Percentiles rank a stretch among this genome's conserved stretches.
These are phyloP conservation scores for Morella rubra DNA, from an alignment of 306 rosid genomes.

Conservation along the genomic window DNA sequence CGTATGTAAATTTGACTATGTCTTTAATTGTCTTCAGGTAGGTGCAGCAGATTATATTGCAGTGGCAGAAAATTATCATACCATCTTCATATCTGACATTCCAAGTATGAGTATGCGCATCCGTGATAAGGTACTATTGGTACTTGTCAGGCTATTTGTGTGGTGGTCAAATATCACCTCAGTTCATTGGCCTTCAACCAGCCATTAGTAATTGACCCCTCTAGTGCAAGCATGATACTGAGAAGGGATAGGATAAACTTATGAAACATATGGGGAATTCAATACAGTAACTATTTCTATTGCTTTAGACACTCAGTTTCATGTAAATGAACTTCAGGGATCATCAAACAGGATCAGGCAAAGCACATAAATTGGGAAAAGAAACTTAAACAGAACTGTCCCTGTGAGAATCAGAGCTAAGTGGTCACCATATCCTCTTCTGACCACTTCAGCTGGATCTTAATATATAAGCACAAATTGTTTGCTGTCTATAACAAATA, in stretches of 20 bases:
- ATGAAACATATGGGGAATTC: neutral
- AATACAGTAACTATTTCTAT: neutral
- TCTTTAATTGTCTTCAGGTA: constrained; percentile 51
- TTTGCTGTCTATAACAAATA: neutral
- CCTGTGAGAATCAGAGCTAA: neutral
- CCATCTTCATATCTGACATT: constrained; percentile 78
- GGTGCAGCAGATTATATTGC: constrained; percentile 99
- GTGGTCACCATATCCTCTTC: neutral
- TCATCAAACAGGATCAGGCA: neutral
- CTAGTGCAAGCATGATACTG: neutral
- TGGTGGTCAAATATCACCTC: neutral
- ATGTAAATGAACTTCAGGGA: neutral
- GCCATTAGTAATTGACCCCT: neutral
- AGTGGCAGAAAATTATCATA: constrained; percentile 86
- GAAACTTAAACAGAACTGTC: neutral
- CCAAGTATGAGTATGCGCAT: constrained; percentile 94
- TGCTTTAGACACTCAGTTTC: neutral
- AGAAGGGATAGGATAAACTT: neutral
- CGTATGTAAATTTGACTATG: constrained; percentile 5
- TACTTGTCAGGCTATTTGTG: neutral
- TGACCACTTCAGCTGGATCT: neutral
- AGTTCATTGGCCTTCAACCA: constrained; percentile 4
- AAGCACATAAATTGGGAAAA: neutral
- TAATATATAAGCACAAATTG: neutral
- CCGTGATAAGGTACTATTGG: constrained; percentile 72